phyloP scores from a whole-genome alignment of 73 alveolate genomes.

The Paramecium caudatum region DNA sequence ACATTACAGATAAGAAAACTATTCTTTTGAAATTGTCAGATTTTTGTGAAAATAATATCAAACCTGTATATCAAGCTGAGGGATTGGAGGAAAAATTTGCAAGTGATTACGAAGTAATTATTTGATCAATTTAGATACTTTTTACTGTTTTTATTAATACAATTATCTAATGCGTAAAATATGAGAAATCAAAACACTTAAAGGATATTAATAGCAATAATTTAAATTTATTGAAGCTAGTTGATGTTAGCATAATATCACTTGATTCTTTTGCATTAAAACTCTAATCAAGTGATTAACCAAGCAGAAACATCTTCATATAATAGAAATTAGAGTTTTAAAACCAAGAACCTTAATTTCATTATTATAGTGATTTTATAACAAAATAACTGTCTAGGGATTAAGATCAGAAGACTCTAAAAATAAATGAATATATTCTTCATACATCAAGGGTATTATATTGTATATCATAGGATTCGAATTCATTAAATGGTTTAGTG shows the following conservation, averaged over 20 bases:
- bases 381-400: background rate
- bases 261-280: slow-evolving; percentile 18
- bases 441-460: slow-evolving; percentile 16
- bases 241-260: background rate
- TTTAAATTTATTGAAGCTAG: background rate
- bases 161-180: background rate
- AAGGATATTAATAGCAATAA: background rate
- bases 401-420: background rate
- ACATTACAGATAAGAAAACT: background rate
- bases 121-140: background rate
- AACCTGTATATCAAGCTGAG: background rate
- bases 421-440: background rate
- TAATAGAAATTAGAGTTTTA: background rate
- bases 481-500: slow-evolving; percentile 26
- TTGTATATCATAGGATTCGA: background rate
- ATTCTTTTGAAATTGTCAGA: background rate
- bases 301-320: background rate
- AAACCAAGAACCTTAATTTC: background rate
- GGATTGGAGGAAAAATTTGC: background rate
- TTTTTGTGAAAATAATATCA: background rate
- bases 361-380: background rate
- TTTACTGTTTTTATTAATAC: background rate
- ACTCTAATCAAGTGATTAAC: background rate
- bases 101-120: slow-evolving; percentile 23
- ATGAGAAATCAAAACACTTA: background rate